These are phyloP conservation scores for Beauveria sp. DNA, from an alignment of 2,329 filamentous ascomycete genomes.

Conservation along the genomic window DNA sequence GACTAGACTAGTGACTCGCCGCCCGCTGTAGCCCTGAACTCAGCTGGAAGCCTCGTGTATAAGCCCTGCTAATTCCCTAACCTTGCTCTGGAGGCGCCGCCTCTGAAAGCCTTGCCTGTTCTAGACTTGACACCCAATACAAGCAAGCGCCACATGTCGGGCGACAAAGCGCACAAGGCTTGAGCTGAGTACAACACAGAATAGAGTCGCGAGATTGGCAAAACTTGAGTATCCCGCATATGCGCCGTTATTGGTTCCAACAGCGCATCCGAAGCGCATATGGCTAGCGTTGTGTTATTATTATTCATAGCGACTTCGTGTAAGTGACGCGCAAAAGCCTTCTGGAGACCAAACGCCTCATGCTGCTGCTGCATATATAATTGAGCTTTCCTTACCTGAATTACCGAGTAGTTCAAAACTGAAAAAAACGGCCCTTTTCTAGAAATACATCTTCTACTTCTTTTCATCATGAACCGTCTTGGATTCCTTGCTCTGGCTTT, in stretches of 20 bases:
- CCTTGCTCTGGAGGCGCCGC: neutral
- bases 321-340: neutral
- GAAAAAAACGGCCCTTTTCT: too few relatives aligned
- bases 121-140: neutral
- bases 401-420: neutral
- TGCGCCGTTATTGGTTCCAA: neutral
- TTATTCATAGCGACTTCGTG: neutral
- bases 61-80: neutral
- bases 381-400: neutral
- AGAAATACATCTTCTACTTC: neutral
- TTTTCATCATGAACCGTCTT: neutral
- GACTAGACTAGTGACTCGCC: neutral
- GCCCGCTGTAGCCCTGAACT: neutral
- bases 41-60: constrained; percentile 1
- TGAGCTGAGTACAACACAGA: neutral
- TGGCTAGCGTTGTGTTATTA: neutral
- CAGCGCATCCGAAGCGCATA: neutral
- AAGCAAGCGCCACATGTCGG: neutral
- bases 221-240: neutral
- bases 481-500: neutral
- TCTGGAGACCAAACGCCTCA: neutral
- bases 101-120: neutral
- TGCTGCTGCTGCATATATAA: neutral
- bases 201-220: neutral
- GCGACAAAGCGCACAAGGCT: constrained; percentile 4